Base-by-base conservation (phyloP, 495 filamentous ascomycete species). In the Cetradonia linearis region DNA sequence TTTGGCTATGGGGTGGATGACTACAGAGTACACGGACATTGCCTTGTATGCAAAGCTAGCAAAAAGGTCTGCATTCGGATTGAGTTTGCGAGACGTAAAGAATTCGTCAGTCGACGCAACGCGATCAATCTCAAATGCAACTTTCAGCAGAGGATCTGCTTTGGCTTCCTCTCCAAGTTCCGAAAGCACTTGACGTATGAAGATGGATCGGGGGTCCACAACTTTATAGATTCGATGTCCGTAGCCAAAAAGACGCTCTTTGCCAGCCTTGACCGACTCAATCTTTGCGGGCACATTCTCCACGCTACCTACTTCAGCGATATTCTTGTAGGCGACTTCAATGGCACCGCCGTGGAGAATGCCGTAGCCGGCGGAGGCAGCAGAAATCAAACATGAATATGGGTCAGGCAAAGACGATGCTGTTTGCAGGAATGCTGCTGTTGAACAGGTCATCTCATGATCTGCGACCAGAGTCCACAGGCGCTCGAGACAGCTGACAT, bases 51-150 rank as follows among this genome's bases (percentile, higher is more conserved):
- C 69, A 49, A 82, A 75, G 13, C 67, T 68, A 6, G 71, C 72
- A 67, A 77, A 81, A 20, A 81, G 70, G 62, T 82, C 80, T 20
- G 80, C 79, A 64, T 82, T 82, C 2, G 75, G 72, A 25, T 76
- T 75, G 38, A 82, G 63, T 7, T 74, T 71, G n/a, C 79, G 64
- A 38, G 70, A 68, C 2, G 70, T 70, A 53, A 82, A 82, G 62
- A 76, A 82, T 27, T 71, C 62, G 55, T 82, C 77, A 8, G 64
- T 63, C 11, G 67, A 66, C 0, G 77, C 80, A 28, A 74, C 68
- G 18, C 73, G 67, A 50, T 79, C 77, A 14, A 82, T 74, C 28
- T 78, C 79, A 31, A 72, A 66, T 0, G 79, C 79, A 23, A 80
- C 70, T 8, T 68, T 63, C 5, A 82, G 67, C 9, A 80, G 49